Base-by-base conservation (phyloP, 495 filamentous ascomycete species). In the Hypoxylon rickii region DNA sequence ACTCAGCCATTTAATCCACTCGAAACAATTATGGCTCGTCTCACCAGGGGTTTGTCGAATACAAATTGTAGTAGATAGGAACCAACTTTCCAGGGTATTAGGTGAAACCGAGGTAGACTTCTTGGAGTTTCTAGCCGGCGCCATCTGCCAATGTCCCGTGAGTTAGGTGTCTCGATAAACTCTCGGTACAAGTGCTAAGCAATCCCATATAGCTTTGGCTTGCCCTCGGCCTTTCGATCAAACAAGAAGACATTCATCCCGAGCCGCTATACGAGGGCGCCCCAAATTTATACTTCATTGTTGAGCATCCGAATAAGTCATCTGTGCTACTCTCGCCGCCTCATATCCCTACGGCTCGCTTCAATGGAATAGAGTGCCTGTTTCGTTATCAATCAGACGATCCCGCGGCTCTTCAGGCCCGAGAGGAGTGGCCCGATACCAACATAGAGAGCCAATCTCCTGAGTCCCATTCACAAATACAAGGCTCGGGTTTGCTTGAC, bases 321-420 rank as follows among this genome's bases (percentile, higher is more conserved):
- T 66, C 66, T 20, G 34, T 62, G 34, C 63, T 69, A 11, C 37
- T 69, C 32, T 66, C 66, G 2, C 66, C 66, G 10, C 63, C 63
- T 34, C 63, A 69, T 5, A 41, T 69, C 1, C 61, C 65, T 8
- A 64, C 57, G 11, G 72, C 63, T 47, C 61, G 59, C 7, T 61
- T 77, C 24, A 61, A 65, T 48, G 65, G 67, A 0, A 44, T 77
- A 19, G 55, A 54, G 16, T 73, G 70, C 29, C 17, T 61, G 7
- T 58, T 69, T 8, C 50, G 42, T n/a, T 69, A 58, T 17, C 31
- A 56, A 32, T 18, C 41, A 22, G 39, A 15, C 16, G 22, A 5
- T 22, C 16, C 13, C 15, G 10, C 34, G 12, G 11, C 7, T 22
- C 11, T 20, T 13, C 13, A 13, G 7, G 0, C 32, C 36, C 16